phyloP scores from a whole-genome alignment of 106 monocot species.

The Vanilla planifolia region DNA sequence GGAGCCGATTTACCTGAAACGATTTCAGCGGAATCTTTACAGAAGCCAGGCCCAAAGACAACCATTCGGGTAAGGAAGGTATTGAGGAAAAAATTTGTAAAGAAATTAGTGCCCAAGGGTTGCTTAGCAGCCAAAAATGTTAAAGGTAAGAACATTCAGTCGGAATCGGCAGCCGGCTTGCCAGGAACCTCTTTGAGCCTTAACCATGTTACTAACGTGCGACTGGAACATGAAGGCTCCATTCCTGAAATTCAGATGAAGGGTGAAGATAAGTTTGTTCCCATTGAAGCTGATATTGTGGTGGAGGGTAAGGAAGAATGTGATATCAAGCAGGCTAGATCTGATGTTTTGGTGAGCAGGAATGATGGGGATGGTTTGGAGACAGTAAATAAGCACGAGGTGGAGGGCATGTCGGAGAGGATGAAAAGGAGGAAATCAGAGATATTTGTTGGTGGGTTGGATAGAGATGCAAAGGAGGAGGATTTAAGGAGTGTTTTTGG shows the following conservation, averaged over 20 bases:
- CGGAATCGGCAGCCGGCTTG: background rate
- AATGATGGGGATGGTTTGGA: constrained; percentile 8
- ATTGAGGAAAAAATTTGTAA: constrained; percentile 43
- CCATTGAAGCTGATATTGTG: background rate
- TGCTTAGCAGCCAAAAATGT: constrained; percentile 8
- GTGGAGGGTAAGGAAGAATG: constrained; percentile 5
- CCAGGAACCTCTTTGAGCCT: no score
- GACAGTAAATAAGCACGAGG: constrained; percentile 12
- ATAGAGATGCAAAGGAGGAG: constrained; percentile 70
- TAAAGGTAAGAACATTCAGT: no score
- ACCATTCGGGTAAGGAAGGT: constrained; percentile 25
- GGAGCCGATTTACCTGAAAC: background rate
- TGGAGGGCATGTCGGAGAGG: constrained; percentile 41
- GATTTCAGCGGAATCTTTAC: background rate
- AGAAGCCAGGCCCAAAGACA: constrained; percentile 6
- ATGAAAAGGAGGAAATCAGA: constrained; percentile 65
- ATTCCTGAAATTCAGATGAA: background rate
- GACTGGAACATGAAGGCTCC: background rate
- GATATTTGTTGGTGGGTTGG: constrained; percentile 79
- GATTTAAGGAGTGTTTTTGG: constrained; percentile 74
- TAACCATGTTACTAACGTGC: background rate
- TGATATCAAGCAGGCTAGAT: background rate
- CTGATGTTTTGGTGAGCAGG: constrained; percentile 12
- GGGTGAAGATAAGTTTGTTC: constrained; percentile 1
- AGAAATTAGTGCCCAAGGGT: constrained; percentile 36